phyloP scores from a whole-genome alignment of 495 filamentous ascomycete genomes.

The Podospora bellae-mahoneyi region DNA sequence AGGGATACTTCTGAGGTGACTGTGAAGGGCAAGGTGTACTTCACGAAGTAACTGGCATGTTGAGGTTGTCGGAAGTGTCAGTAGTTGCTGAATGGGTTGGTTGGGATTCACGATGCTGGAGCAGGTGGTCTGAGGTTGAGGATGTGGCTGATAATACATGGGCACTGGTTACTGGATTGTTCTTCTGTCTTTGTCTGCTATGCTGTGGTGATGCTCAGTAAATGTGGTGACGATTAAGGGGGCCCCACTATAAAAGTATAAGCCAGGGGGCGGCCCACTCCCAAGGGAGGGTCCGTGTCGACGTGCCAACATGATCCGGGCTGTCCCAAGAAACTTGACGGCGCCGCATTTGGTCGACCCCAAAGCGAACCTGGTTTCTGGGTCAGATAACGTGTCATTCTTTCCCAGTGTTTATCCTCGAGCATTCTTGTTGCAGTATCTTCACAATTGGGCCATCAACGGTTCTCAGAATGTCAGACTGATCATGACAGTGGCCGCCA shows the following conservation, averaged over 20 bases:
- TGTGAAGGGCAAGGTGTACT: not conserved
- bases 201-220: too few species aligned
- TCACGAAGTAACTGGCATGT: not conserved
- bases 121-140: too few species aligned
- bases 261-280: not conserved
- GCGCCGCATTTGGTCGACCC: conserved; percentile 3
- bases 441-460: not conserved
- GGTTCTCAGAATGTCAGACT: not conserved
- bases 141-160: too few species aligned
- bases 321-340: not conserved
- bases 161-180: too few species aligned
- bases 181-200: too few species aligned
- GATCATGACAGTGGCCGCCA: conserved; percentile 31
- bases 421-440: not conserved
- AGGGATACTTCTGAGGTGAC: not conserved
- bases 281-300: not conserved
- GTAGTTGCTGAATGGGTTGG: too few species aligned
- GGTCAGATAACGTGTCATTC: not conserved
- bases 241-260: not conserved
- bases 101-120: too few species aligned
- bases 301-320: not conserved
- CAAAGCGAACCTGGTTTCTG: conserved; percentile 7
- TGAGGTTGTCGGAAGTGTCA: not conserved
- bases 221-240: too few species aligned
- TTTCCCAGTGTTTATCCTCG: not conserved